A percentile compares a stretch with the other conserved stretches of the same genome.
phyloP scores from a whole-genome alignment of 306 rosid genomes.

The Cucurbita ficifolia region DNA sequence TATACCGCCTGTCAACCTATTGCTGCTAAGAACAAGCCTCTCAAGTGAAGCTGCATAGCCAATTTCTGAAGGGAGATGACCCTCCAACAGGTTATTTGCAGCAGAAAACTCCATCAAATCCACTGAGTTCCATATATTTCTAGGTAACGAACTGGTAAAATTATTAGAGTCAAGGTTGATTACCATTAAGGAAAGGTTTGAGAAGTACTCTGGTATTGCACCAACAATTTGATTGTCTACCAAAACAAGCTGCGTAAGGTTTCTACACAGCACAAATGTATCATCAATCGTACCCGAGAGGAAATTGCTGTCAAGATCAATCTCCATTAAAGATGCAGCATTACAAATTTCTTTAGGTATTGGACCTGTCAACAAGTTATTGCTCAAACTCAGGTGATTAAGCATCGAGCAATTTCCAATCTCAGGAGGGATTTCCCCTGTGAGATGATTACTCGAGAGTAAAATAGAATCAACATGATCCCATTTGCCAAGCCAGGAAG shows the following conservation, averaged over 20 bases:
- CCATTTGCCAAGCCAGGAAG: constrained; percentile 87
- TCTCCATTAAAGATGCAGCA: constrained; percentile 51
- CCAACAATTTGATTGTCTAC: constrained; percentile 58
- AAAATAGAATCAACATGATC: constrained; percentile 29
- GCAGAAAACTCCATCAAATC: constrained; percentile 78
- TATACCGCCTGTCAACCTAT: constrained; percentile 46
- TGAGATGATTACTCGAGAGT: constrained; percentile 53
- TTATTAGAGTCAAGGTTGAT: constrained; percentile 74
- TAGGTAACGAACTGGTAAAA: constrained; percentile 58
- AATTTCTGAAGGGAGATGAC: constrained; percentile 57
- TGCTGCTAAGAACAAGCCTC: constrained; percentile 67
- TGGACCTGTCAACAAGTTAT: constrained; percentile 48
- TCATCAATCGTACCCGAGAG: constrained; percentile 51
- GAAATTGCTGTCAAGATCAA: constrained; percentile 54
- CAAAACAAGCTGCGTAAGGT: constrained; percentile 55
- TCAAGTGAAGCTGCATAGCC: constrained; percentile 44
- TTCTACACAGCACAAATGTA: constrained; percentile 49
- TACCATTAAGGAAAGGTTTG: constrained; percentile 68
- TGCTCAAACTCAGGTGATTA: constrained; percentile 54
- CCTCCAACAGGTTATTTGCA: constrained; percentile 57
- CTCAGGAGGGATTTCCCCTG: constrained; percentile 63
- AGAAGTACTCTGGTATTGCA: constrained; percentile 57
- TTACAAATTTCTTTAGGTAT: constrained; percentile 71
- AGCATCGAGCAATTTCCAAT: constrained; percentile 76
- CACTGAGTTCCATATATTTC: constrained; percentile 39